phyloP scores from a whole-genome alignment of 2,329 filamentous ascomycete genomes.

The Aspergillus intermedius region DNA sequence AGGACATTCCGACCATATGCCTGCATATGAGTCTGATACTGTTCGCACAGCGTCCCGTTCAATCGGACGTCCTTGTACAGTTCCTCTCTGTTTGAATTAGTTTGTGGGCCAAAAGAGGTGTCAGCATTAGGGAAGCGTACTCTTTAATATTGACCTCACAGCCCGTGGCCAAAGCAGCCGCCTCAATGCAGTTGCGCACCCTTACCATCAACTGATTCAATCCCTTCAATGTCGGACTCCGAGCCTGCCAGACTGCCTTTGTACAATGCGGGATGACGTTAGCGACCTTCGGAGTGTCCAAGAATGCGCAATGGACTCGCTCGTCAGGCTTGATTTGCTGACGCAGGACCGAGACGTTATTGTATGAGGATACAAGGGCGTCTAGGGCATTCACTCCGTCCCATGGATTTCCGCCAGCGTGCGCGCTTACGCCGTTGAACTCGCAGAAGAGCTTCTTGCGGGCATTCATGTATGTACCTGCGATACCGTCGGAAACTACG shows the following conservation, averaged over 20 bases:
- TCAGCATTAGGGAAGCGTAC: conserved; percentile 11
- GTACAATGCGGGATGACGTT: conserved; percentile 53
- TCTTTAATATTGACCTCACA: conserved; percentile 27
- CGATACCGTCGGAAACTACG: conserved; percentile 17
- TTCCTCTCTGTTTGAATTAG: conserved; percentile 11
- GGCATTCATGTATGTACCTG: conserved; percentile 26
- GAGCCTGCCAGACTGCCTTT: conserved; percentile 40
- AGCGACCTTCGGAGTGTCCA: conserved; percentile 46
- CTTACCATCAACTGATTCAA: conserved; percentile 26
- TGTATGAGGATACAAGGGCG: conserved; percentile 45
- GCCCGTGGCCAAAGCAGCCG: conserved; percentile 29
- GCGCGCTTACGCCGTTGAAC: conserved; percentile 48
- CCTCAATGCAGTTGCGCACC: conserved; percentile 30
- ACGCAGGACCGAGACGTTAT: conserved; percentile 45
- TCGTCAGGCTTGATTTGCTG: conserved; percentile 52
- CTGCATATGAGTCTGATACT: conserved; percentile 42
- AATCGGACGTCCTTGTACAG: conserved; percentile 42
- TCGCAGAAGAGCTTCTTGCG: conserved; percentile 32
- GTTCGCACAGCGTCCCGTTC: conserved; percentile 41
- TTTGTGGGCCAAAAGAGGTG: background rate
- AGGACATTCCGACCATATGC: conserved; percentile 32
- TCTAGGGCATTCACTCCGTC: conserved; percentile 56
- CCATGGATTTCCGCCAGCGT: conserved; percentile 54
- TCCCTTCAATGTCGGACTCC: conserved; percentile 39
- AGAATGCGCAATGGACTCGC: conserved; percentile 50